Percentiles rank a stretch among this genome's conserved stretches.
Evolutionary conservation across 306 rosid species (phyloP).

Genomic region (Prunus padus): DNA sequence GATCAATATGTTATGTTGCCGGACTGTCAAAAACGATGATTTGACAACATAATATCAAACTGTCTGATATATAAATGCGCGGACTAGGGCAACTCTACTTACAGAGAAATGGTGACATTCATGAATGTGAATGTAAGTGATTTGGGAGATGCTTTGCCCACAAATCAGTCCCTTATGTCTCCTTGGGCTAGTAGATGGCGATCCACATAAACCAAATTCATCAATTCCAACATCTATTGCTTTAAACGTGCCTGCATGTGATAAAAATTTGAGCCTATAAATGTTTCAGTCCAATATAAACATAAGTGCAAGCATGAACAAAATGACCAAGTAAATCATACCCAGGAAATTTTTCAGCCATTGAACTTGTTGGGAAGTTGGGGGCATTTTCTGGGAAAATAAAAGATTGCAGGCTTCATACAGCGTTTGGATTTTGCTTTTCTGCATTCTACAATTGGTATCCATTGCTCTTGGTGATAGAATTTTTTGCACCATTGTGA

Average conservation of each 20-base stretch:
- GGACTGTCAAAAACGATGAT: neutral
- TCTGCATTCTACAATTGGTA: constrained; percentile 14
- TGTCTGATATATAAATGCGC: no score
- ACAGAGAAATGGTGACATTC: constrained; percentile 61
- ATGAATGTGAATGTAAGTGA: constrained; percentile 62
- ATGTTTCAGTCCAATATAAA: neutral
- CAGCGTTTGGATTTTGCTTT: constrained; percentile 50
- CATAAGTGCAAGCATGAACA: neutral
- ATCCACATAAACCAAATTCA: constrained; percentile 34
- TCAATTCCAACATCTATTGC: constrained; percentile 58
- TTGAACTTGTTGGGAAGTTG: constrained; percentile 50
- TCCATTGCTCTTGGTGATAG: neutral
- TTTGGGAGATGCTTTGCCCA: constrained; percentile 38
- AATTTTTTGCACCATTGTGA: neutral
- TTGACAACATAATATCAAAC: neutral
- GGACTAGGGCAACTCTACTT: constrained; percentile 2
- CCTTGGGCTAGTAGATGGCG: constrained; percentile 29
- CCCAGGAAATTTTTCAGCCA: constrained; percentile 40
- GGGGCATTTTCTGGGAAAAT: constrained; percentile 40
- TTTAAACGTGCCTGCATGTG: constrained; percentile 37
- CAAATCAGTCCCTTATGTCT: constrained; percentile 34
- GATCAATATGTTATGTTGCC: neutral
- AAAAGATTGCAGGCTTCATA: constrained; percentile 41
- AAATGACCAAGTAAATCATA: neutral
- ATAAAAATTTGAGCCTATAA: neutral